These are phyloP conservation scores for Magnusiomyces suaveolens DNA, from an alignment of 1,139 yeast genomes.

Conservation along the genomic window DNA sequence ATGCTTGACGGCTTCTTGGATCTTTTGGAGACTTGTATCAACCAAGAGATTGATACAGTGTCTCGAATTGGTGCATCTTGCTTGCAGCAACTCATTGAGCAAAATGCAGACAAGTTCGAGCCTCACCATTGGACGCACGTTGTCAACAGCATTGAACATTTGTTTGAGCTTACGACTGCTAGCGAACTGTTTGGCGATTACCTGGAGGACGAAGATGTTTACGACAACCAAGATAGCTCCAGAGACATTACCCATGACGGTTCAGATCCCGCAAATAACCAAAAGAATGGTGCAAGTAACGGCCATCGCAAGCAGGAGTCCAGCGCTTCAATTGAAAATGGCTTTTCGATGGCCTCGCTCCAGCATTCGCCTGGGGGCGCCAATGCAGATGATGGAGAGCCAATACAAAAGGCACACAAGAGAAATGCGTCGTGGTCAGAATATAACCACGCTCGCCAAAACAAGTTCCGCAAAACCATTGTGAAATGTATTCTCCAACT, in stretches of 20 bases:
- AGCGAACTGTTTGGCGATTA: slow-evolving; percentile 57
- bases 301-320: background rate
- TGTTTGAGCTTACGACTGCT: slow-evolving; percentile 81
- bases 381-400: background rate
- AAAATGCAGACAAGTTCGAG: slow-evolving; percentile 59
- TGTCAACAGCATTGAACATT: slow-evolving; percentile 49
- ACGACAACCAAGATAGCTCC: slow-evolving; percentile 14
- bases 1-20: slow-evolving; percentile 72
- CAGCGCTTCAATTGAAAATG: background rate
- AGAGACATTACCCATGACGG: background rate
- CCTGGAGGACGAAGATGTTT: slow-evolving; percentile 20
- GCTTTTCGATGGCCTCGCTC: background rate
- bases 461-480: slow-evolving; percentile 64
- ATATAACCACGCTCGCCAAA: slow-evolving; percentile 14
- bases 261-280: background rate
- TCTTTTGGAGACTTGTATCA: slow-evolving; percentile 73
- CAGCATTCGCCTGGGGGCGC: slow-evolving; percentile 4
- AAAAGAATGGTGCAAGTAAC: background rate
- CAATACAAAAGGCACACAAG: slow-evolving; percentile 3
- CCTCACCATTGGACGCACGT: slow-evolving; percentile 68
- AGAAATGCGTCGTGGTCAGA: slow-evolving; percentile 7
- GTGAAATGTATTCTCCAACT: slow-evolving; percentile 87
- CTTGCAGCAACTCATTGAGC: slow-evolving; percentile 62
- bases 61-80: slow-evolving; percentile 92
- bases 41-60: slow-evolving; percentile 94